Evolutionary conservation across 495 filamentous ascomycete species (phyloP).

Genomic region (Poronia punctata): DNA sequence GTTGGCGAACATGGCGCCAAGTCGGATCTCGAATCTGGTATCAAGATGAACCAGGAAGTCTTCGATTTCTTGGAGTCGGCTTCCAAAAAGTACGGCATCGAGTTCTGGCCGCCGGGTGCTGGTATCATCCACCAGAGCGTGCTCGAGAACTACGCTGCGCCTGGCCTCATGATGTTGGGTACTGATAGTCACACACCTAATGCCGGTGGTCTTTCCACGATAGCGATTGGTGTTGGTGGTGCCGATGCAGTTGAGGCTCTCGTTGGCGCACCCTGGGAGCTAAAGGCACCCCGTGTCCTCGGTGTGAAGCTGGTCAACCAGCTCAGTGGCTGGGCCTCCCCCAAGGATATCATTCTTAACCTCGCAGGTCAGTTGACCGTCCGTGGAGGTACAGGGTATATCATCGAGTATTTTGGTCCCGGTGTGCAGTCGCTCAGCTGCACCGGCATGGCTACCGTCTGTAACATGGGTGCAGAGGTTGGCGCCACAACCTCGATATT

Average conservation of each 20-base stretch:
- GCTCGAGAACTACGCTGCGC: constrained; percentile 95
- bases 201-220: constrained; percentile 83
- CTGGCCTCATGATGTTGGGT: constrained; percentile 98
- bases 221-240: constrained; percentile 95
- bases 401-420: constrained; percentile 86
- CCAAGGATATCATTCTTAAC: constrained; percentile 90
- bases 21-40: constrained; percentile 77
- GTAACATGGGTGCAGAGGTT: constrained; percentile 86
- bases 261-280: constrained; percentile 92
- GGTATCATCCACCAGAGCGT: constrained; percentile 99
- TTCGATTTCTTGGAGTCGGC: constrained; percentile 96
- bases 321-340: constrained; percentile 82
- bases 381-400: constrained; percentile 86
- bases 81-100: constrained; percentile 91
- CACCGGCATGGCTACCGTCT: constrained; percentile 88
- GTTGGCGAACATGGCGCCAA: constrained; percentile 87
- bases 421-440: constrained; percentile 84
- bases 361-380: constrained; percentile 89
- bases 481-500: constrained; percentile 96
- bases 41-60: constrained; percentile 90
- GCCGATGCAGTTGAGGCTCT: constrained; percentile 96
- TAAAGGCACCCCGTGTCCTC: constrained; percentile 85
- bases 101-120: constrained; percentile 98
- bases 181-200: constrained; percentile 98
- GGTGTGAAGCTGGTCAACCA: constrained; percentile 81